These are phyloP conservation scores for Phytopythium sindhum DNA, from an alignment of 352 stramenopile species.

Conservation along the genomic window DNA sequence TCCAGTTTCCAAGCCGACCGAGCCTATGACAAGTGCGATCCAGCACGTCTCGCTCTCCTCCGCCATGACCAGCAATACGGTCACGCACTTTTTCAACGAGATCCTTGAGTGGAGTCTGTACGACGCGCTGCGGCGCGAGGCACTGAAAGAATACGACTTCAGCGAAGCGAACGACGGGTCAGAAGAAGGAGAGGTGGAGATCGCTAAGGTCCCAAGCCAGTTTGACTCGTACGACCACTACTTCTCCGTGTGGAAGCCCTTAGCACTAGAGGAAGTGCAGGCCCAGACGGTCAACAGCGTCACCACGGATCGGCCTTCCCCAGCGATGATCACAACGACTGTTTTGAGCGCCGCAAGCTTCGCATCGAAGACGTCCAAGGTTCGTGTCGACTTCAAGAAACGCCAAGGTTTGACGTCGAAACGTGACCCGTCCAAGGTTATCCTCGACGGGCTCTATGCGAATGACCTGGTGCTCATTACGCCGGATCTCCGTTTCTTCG, in stretches of 20 bases:
- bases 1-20: constrained; percentile 6
- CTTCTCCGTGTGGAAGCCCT: constrained; percentile 85
- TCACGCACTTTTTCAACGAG: constrained; percentile 82
- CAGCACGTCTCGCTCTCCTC: constrained; percentile 6
- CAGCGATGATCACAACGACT: constrained; percentile 46
- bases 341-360: constrained; percentile 48
- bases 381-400: constrained; percentile 67
- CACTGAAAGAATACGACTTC: constrained; percentile 45
- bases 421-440: constrained; percentile 22
- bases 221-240: constrained; percentile 88
- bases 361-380: constrained; percentile 60
- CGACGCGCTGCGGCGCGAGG: constrained; percentile 53
- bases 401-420: constrained; percentile 16
- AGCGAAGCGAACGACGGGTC: constrained; percentile 60
- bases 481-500: constrained; percentile 48
- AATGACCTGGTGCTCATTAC: constrained; percentile 83
- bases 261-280: constrained; percentile 86
- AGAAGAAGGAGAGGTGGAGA: constrained; percentile 70
- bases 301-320: constrained; percentile 49
- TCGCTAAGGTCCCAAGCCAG: constrained; percentile 72
- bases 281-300: constrained; percentile 81
- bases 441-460: constrained; percentile 50
- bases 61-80: constrained; percentile 39
- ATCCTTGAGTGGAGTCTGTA: constrained; percentile 83
- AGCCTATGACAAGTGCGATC: not conserved